These are phyloP conservation scores for Parasarocladium wereldwijsianum DNA, from an alignment of 2,329 filamentous ascomycete genomes.

Conservation along the genomic window DNA sequence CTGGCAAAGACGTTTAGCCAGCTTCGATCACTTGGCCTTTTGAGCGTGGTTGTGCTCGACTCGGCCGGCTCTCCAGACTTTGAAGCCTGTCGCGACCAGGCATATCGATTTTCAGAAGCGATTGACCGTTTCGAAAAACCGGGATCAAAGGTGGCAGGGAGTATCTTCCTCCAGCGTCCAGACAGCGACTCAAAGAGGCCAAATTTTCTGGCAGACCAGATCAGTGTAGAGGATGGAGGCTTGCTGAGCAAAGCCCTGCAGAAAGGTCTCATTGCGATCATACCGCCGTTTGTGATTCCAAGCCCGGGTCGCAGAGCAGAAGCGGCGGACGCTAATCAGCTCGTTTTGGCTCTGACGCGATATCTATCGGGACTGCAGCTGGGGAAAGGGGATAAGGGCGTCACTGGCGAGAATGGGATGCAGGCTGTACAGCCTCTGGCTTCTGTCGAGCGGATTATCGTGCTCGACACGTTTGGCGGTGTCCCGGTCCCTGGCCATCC, in stretches of 20 bases:
- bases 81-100: conserved; percentile 42
- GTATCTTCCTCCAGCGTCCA: conserved; percentile 12
- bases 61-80: conserved; percentile 32
- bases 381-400: conserved; percentile 2
- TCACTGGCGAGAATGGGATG: conserved; percentile 14
- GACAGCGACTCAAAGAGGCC: conserved; percentile 3
- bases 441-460: conserved; percentile 69
- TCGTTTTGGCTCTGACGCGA: conserved; percentile 61
- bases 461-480: conserved; percentile 76
- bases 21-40: conserved; percentile 66
- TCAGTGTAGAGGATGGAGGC: conserved; percentile 17
- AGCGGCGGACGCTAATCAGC: conserved; percentile 37
- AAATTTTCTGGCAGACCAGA: conserved; percentile 11
- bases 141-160: conserved; percentile 53
- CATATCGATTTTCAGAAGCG: conserved; percentile 57
- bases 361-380: conserved; percentile 58
- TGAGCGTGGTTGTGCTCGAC: conserved; percentile 73
- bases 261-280: conserved; percentile 20
- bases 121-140: conserved; percentile 55
- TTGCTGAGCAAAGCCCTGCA: conserved; percentile 17
- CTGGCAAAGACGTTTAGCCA: conserved; percentile 76
- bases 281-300: conserved; percentile 25
- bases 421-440: conserved; percentile 33
- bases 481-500: conserved; percentile 48
- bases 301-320: conserved; percentile 23